Conservation (phyloP, 2,329 filamentous ascomycete species). For the Ilyonectria mors-panacis region DNA sequence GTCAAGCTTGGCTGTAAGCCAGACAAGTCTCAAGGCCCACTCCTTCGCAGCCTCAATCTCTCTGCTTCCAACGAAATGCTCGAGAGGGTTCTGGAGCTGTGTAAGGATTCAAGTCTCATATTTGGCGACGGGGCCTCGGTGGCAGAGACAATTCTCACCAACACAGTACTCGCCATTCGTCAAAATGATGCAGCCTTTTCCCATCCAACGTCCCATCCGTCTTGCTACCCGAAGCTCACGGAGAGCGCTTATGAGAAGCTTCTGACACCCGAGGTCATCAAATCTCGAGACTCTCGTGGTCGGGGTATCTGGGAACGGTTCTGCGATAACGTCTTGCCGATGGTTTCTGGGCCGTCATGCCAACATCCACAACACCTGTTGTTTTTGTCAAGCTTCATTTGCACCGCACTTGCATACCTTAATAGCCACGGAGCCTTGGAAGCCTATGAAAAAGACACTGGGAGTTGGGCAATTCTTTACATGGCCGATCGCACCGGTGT, state of each 20-base stretch:
- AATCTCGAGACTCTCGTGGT: slow-evolving; percentile 33
- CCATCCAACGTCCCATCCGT: slow-evolving; percentile 42
- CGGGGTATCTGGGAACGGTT: slow-evolving; percentile 49
- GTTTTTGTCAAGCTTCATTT: slow-evolving; percentile 35
- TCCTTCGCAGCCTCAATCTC: slow-evolving; percentile 44
- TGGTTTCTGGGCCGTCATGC: slow-evolving; percentile 20
- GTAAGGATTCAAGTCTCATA: slow-evolving; percentile 28
- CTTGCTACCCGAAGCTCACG: slow-evolving; percentile 39
- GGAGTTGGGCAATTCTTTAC: slow-evolving; percentile 34
- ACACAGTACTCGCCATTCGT: slow-evolving; percentile 35
- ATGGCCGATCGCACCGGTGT: slow-evolving; percentile 23
- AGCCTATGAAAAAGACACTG: slow-evolving; percentile 36
- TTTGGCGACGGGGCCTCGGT: slow-evolving; percentile 41
- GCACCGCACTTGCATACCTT: slow-evolving; percentile 34
- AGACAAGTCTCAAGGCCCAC: not conserved
- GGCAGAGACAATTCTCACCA: slow-evolving; percentile 51
- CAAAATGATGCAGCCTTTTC: not conserved
- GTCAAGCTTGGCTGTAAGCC: slow-evolving; percentile 33
- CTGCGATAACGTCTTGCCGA: slow-evolving; percentile 35
- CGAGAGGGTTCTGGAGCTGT: slow-evolving; percentile 41
- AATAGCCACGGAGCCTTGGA: slow-evolving; percentile 32
- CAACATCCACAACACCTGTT: slow-evolving; percentile 26
- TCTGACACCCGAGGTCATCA: slow-evolving; percentile 45
- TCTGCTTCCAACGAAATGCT: slow-evolving; percentile 44
- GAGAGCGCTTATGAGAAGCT: slow-evolving; percentile 34